Percentiles rank a stretch among this genome's conserved stretches.
Evolutionary conservation across 768 basidiomycete genomes (phyloP).

Genomic region (Mycena venus): DNA sequence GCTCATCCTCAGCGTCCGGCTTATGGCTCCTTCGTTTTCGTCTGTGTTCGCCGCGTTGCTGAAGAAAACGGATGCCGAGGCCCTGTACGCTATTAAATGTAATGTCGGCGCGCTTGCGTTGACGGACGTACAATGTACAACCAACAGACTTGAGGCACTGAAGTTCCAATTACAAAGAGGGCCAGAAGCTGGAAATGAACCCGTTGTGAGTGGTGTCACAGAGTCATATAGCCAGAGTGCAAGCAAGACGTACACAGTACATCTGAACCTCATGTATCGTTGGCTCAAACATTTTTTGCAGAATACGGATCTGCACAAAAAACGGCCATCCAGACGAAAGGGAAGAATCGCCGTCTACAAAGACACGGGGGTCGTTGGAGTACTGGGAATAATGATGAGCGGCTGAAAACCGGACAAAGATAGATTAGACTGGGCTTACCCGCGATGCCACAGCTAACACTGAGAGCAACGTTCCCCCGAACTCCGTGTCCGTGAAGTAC

Average conservation of each 20-base stretch:
- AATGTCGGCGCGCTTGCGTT: no score
- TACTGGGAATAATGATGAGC: conserved; percentile 44
- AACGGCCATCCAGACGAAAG: conserved; percentile 64
- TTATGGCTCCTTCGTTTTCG: conserved; percentile 42
- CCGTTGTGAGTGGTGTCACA: not conserved
- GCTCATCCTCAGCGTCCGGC: conserved; percentile 56
- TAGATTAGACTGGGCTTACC: conserved; percentile 50
- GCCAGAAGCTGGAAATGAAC: conserved; percentile 48
- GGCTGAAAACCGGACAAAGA: conserved; percentile 19
- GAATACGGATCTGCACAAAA: conserved; percentile 61
- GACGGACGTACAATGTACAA: conserved; percentile 26
- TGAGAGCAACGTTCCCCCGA: no score
- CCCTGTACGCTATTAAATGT: conserved; percentile 31
- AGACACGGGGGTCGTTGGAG: conserved; percentile 61
- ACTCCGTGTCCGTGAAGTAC: conserved; percentile 56
- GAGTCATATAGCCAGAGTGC: not conserved
- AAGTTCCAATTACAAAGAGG: conserved; percentile 53
- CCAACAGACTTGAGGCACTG: conserved; percentile 59
- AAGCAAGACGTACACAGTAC: conserved; percentile 57
- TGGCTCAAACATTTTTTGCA: conserved; percentile 57
- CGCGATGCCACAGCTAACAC: conserved; percentile 67
- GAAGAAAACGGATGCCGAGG: conserved; percentile 62
- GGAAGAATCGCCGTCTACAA: conserved; percentile 40
- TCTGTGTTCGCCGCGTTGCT: conserved; percentile 68
- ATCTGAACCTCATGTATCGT: conserved; percentile 57